Conservation (phyloP, 1,139 yeast species). For the Candida sanyaensis region DNA sequence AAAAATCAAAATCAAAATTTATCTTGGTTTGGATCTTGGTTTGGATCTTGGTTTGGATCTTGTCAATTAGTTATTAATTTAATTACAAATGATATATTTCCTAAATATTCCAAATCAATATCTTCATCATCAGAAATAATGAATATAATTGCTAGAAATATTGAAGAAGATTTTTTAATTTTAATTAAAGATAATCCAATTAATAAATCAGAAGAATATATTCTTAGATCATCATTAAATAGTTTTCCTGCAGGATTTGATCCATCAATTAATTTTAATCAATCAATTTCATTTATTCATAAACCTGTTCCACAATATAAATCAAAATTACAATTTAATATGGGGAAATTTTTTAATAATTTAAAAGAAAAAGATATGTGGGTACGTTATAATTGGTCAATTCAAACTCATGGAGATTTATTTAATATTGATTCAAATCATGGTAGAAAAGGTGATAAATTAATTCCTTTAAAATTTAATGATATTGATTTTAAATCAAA, state of each 20-base stretch:
- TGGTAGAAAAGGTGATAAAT: conserved; percentile 31
- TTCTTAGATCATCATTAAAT: conserved; percentile 33
- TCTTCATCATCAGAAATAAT: conserved; percentile 23
- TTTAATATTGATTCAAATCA: conserved; percentile 34
- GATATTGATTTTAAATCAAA: conserved; percentile 41
- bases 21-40: too few species aligned
- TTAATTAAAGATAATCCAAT: conserved; percentile 37
- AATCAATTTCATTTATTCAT: conserved; percentile 42
- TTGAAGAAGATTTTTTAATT: conserved; percentile 44
- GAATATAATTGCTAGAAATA: conserved; percentile 25
- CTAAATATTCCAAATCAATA: conserved; percentile 18
- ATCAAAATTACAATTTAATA: conserved; percentile 31
- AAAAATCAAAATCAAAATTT: too few species aligned
- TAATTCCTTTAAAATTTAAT: conserved; percentile 21
- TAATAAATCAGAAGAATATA: conserved; percentile 36
- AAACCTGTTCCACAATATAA: conserved; percentile 45
- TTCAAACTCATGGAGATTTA: conserved; percentile 35
- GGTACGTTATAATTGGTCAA: conserved; percentile 44
- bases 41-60: neutral
- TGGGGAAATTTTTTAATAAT: conserved; percentile 42
- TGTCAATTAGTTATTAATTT: conserved; percentile 19
- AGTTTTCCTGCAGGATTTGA: conserved; percentile 49
- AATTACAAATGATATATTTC: conserved; percentile 31
- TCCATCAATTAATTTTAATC: conserved; percentile 33
- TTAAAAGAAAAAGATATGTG: conserved; percentile 39